Percentiles rank a stretch among this genome's conserved stretches.
Conservation (phyloP, 2,329 filamentous ascomycete species). For the Purpureocillium lavendulum region DNA sequence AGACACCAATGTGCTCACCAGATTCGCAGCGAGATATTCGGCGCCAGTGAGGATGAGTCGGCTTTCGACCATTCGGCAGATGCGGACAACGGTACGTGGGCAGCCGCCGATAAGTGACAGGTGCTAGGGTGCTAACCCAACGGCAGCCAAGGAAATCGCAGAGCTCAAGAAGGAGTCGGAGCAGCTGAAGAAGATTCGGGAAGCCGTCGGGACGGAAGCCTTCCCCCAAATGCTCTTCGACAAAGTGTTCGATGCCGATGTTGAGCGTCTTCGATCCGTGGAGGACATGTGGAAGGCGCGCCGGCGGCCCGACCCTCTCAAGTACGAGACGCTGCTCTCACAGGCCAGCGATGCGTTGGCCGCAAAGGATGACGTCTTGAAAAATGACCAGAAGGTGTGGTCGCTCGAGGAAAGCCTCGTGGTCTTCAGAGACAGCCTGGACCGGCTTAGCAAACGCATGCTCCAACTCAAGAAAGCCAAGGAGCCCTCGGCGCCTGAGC, state of each 20-base stretch:
- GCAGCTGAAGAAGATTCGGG: constrained; percentile 73
- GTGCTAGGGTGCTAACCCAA: not conserved
- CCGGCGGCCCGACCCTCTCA: constrained; percentile 62
- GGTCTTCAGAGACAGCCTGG: constrained; percentile 79
- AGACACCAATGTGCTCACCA: not conserved
- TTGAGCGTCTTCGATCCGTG: constrained; percentile 74
- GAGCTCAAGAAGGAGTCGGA: constrained; percentile 79
- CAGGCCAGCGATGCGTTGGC: constrained; percentile 41
- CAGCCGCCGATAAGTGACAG: too few species aligned
- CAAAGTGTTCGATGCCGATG: constrained; percentile 85
- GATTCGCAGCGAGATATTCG: constrained; percentile 64
- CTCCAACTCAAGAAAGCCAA: constrained; percentile 49
- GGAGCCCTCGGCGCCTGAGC: constrained; percentile 40
- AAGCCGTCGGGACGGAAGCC: constrained; percentile 67
- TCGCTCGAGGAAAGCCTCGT: constrained; percentile 72
- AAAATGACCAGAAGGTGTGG: constrained; percentile 72
- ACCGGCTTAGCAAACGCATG: constrained; percentile 66
- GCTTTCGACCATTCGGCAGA: constrained; percentile 74
- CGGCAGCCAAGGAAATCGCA: constrained; percentile 64
- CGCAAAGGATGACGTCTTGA: constrained; percentile 44
- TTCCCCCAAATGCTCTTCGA: constrained; percentile 80
- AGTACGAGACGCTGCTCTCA: constrained; percentile 53
- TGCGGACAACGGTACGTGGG: constrained; percentile 60
- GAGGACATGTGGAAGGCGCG: constrained; percentile 94
- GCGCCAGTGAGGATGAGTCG: constrained; percentile 78